A percentile compares a stretch with the other conserved stretches of the same genome.
Conservation (phyloP, 106 monocot species). For the Dendrobium officinale region DNA sequence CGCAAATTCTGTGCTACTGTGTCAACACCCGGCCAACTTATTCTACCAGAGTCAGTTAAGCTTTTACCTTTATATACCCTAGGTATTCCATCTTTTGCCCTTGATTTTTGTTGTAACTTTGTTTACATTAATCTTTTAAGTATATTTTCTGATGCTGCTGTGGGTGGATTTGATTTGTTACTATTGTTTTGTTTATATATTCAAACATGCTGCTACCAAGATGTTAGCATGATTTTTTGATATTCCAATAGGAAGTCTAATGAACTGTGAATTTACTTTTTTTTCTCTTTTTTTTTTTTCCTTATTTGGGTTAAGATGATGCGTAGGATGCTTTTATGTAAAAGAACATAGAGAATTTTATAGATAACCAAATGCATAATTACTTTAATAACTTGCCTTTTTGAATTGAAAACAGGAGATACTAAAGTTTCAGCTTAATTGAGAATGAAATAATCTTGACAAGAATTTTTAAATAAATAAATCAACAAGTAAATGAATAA, state of each 20-base stretch:
- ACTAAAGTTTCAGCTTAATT: not conserved
- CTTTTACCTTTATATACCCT: conserved; percentile 92
- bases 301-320: not conserved
- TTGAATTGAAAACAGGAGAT: not conserved
- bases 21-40: conserved; percentile 85
- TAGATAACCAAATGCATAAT: not conserved
- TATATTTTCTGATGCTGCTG: not conserved
- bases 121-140: not conserved
- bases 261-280: not conserved
- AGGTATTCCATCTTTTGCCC: conserved; percentile 26
- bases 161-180: not conserved
- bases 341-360: not conserved
- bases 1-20: conserved; percentile 94
- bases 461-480: not conserved
- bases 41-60: conserved; percentile 94
- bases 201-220: not conserved
- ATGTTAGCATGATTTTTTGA: not conserved
- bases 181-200: not conserved
- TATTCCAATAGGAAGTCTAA: not conserved
- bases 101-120: not conserved
- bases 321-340: not conserved
- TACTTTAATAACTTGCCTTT: not conserved
- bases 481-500: not conserved
- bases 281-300: too few species aligned
- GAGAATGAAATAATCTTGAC: not conserved